Evolutionary conservation across 371 early-diverging fungal species (phyloP), one percentile per base, ranked within the genome.

Genomic region (Zychaea mexicana): DNA sequence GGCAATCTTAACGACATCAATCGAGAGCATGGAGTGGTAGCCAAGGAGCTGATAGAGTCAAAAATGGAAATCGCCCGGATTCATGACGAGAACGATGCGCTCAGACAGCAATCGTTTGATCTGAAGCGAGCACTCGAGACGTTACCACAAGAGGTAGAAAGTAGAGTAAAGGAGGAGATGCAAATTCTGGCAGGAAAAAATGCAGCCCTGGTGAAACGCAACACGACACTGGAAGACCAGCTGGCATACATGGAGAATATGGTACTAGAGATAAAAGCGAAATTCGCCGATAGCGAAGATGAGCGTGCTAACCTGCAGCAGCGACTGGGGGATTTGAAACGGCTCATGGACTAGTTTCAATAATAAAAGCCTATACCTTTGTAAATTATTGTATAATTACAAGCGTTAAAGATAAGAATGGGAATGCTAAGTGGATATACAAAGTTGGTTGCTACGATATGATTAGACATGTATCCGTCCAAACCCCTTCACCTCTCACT

Each of bases 101-200:
- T 95, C 5, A 83, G 87, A 17, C 85, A 84, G 54, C 81, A 83
- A 56, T 75, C 85, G 3, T 66, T 69, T 28, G 86, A 88, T 28
- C 60, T 89, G 30, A 82, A 84, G 55, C 74, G 69, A 60, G 76
- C 79, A n/a, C 71, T 92, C 22, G 87, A 85, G 66, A 66, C 72
- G 6, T 58, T 81, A 57, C 85, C 90, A 15, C 66, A 52, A 19
- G 81, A 81, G 27, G 90, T 93, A 1, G 95, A 95, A 70, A 81
- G 74, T n/a, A 74, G 79, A 21, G 83, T 91, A 55, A 77, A 86
- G 65, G 88, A 83, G 19, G 94, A 97, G 61, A 88, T 96, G 85
- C 91, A 96, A 42, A 67, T 76, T 24, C 71, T 97, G 59, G 85
- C 88, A n/a, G 69, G 84, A 32, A 93, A 94, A 80, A 96, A 96